phyloP scores from a whole-genome alignment of 1,284 basidiomycete species.

The Austropuccinia psidii region DNA sequence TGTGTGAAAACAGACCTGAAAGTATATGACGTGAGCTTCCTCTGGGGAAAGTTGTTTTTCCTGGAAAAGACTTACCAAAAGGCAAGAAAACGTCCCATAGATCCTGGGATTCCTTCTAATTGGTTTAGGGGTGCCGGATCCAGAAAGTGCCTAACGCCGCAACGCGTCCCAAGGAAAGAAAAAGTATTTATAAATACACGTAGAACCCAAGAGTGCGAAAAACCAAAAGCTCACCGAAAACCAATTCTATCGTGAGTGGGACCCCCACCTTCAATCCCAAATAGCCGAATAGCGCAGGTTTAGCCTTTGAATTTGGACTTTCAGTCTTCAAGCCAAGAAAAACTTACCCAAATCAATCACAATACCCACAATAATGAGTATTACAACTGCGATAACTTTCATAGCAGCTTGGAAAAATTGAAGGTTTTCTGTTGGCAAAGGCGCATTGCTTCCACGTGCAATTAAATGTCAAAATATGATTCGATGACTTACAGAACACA shows the following conservation, averaged over 20 bases:
- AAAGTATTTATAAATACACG: not conserved
- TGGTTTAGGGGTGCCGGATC: constrained; percentile 57
- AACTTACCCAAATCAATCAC: constrained; percentile 65
- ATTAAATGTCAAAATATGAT: not conserved
- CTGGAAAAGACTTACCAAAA: constrained; percentile 44
- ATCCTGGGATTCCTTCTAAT: constrained; percentile 45
- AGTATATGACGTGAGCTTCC: constrained; percentile 42
- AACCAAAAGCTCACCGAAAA: constrained; percentile 44
- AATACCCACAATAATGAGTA: constrained; percentile 57
- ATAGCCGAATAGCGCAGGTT: too few species aligned
- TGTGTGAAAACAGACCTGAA: constrained; percentile 55
- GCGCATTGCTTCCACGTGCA: not conserved
- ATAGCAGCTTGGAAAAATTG: constrained; percentile 11
- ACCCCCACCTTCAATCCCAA: constrained; percentile 60
- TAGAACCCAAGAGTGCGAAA: not conserved
- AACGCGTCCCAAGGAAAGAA: constrained; percentile 49
- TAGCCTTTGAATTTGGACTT: constrained; percentile 51
- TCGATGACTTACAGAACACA: constrained; percentile 13
- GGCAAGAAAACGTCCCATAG: constrained; percentile 48
- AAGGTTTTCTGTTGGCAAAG: not conserved
- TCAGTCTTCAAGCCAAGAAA: not conserved
- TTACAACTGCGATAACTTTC: constrained; percentile 50
- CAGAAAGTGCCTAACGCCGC: constrained; percentile 66
- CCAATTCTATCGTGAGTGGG: constrained; percentile 53
- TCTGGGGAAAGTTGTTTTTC: constrained; percentile 44